A percentile compares a stretch with the other conserved stretches of the same genome.
These are phyloP conservation scores for Puccinia triticina DNA, from an alignment of 1,284 basidiomycete species.

Conservation along the genomic window DNA sequence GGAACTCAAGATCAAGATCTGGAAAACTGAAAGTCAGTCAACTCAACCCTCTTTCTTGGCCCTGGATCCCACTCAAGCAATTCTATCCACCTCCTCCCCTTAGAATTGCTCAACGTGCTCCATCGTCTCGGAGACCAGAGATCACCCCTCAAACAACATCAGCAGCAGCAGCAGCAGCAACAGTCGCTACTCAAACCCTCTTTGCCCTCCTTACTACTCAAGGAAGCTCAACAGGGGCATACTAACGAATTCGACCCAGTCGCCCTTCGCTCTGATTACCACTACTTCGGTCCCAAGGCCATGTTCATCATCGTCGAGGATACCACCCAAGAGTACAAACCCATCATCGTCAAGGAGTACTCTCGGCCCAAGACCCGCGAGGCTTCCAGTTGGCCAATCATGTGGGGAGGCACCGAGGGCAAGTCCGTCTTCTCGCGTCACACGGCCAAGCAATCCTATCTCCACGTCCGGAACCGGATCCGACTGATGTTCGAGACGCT, in stretches of 20 bases:
- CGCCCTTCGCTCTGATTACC: conserved; percentile 81
- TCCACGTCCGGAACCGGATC: conserved; percentile 24
- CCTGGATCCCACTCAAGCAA: conserved; percentile 1
- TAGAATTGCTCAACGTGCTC: conserved; percentile 61
- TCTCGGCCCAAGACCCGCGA: conserved; percentile 59
- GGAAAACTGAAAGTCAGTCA: conserved; percentile 74
- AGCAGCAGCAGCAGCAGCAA: not conserved
- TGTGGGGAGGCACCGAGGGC: conserved; percentile 59
- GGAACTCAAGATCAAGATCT: conserved; percentile 82
- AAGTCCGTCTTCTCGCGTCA: conserved; percentile 43
- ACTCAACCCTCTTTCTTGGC: not conserved
- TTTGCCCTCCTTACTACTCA: conserved; percentile 70
- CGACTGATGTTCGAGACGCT: conserved; percentile 40
- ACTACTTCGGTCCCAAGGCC: conserved; percentile 79
- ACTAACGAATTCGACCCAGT: conserved; percentile 83
- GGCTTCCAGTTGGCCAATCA: conserved; percentile 64
- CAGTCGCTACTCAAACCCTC: conserved; percentile 53
- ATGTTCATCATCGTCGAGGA: conserved; percentile 91
- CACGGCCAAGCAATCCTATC: conserved; percentile 29
- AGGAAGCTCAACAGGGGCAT: conserved; percentile 83
- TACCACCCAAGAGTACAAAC: conserved; percentile 71
- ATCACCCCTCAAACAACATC: conserved; percentile 35
- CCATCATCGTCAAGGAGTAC: conserved; percentile 66
- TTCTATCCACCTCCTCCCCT: not conserved
- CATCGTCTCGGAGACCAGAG: conserved; percentile 54